Percentiles rank a stretch among this genome's conserved stretches.
Conservation (phyloP, 2,329 filamentous ascomycete genomes). For the Orbilia javanica region DNA sequence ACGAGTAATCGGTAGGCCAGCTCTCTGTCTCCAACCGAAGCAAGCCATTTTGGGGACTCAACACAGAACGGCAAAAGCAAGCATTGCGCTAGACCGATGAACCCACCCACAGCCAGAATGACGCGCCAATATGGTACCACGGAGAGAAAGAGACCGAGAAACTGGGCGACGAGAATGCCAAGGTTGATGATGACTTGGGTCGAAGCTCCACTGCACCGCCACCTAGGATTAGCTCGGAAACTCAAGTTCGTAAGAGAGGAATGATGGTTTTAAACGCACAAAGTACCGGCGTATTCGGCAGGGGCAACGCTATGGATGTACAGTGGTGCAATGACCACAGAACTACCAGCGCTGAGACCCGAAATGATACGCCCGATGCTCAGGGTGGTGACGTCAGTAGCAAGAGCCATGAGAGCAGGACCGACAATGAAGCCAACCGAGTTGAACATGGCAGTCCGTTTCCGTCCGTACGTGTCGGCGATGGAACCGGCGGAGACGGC, state of each 20-base stretch:
- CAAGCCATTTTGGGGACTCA: slow-evolving; percentile 90
- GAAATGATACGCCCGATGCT: slow-evolving; percentile 81
- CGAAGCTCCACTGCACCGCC: slow-evolving; percentile 71
- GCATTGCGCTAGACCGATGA: slow-evolving; percentile 76
- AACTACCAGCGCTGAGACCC: slow-evolving; percentile 85
- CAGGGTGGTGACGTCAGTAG: slow-evolving; percentile 76
- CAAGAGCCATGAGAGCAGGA: slow-evolving; percentile 79
- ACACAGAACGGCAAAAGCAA: slow-evolving; percentile 80
- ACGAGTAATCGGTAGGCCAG: slow-evolving; percentile 77
- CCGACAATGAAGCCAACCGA: slow-evolving; percentile 82
- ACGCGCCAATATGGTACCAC: slow-evolving; percentile 82
- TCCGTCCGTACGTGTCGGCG: slow-evolving; percentile 81
- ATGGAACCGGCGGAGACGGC: slow-evolving; percentile 83
- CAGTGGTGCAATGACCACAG: slow-evolving; percentile 91
- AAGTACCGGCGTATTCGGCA: slow-evolving; percentile 79
- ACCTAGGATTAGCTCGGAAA: neutral
- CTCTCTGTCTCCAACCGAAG: slow-evolving; percentile 73
- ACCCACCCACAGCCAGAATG: slow-evolving; percentile 80
- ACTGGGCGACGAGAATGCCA: slow-evolving; percentile 86
- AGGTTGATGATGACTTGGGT: slow-evolving; percentile 95
- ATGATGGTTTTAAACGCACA: slow-evolving; percentile 65
- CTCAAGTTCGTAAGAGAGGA: neutral
- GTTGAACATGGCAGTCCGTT: slow-evolving; percentile 81
- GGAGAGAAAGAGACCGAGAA: slow-evolving; percentile 83
- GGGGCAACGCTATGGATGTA: slow-evolving; percentile 95